Base-by-base conservation (phyloP, 257 asterid genomes). In the Solanum lignicaule region DNA sequence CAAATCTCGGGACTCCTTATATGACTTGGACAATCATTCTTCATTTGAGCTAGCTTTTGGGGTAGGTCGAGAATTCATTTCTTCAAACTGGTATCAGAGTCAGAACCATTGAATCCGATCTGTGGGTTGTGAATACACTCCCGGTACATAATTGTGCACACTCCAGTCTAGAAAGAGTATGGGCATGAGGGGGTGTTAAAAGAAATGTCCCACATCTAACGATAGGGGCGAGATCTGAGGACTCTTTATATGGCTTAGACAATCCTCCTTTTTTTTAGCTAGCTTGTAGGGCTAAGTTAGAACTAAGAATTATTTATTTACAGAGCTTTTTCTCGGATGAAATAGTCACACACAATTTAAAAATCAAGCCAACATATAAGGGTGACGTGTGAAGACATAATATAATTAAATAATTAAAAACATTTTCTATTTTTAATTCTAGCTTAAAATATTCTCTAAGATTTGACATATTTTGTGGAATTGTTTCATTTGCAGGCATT, bases 401-500 rank as follows among this genome's bases (percentile, higher is more conserved):
- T n/a, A 39, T 76, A 76, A n/a, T 39, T 39, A 39, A n/a, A 23
- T 76, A 76, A 76, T 23, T 36, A 36, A 36, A 75, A 35, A 8
- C n/a, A 9, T 36, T 6, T 75, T 36, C 9, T 11, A 1, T 75
- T 21, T 36, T n/a, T 21, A 23, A 11, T 10, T 21, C 6, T 36
- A 5, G 55, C 21, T 73, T 9, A 18, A n/a, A 73, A 4, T 65
- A 81, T 31, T n/a, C 36, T 33, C 27, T 5, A 25, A 5, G 5
- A 76, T 87, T 32, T 11, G 35, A 14, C 38, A 14, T 35, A 13
- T 35, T 6, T 23, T 35, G 68, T 29, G 72, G 25, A 76, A 72
- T 46, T 87, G 65, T 87, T 31, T 27, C 89, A 87, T 85, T 29
- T 92, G 91, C 94, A 93, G 95, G 94, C 93, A 91, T 68, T 91